Percentiles rank a stretch among this genome's conserved stretches.
Evolutionary conservation across 164 flowering plant genomes (phyloP).

Genomic region (Chimonanthus praecox): DNA sequence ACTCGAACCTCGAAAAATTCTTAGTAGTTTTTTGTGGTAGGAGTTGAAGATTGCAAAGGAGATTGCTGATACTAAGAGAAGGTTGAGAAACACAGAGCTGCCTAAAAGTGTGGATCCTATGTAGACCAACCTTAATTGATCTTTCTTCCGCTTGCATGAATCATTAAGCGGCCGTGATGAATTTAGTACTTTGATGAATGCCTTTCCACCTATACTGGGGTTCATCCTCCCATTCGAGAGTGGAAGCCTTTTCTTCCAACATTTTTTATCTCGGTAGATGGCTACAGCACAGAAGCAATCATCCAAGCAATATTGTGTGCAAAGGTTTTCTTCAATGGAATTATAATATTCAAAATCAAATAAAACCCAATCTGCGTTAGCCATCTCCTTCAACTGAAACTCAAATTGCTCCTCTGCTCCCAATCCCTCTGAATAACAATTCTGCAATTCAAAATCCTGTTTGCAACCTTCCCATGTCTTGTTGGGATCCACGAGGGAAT

Average conservation of each 20-base stretch:
- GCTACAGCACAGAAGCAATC: constrained; percentile 43
- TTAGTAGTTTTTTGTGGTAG: neutral
- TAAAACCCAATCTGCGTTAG: constrained; percentile 33
- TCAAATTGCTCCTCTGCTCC: neutral
- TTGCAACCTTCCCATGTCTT: constrained; percentile 37
- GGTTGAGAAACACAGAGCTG: neutral
- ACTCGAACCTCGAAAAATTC: neutral
- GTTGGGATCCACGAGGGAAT: constrained; percentile 29
- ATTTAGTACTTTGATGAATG: constrained; percentile 30
- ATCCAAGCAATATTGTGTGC: constrained; percentile 32
- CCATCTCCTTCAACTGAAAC: constrained; percentile 18
- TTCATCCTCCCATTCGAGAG: constrained; percentile 25
- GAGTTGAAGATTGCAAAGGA: neutral
- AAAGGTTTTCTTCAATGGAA: constrained; percentile 17
- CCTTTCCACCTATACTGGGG: constrained; percentile 6
- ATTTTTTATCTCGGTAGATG: constrained; percentile 16
- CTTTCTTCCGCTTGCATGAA: neutral
- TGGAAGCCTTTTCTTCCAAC: constrained; percentile 43
- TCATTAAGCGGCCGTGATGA: neutral
- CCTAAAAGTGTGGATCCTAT: neutral
- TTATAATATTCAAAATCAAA: constrained; percentile 25
- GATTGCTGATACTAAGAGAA: neutral
- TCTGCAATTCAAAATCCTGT: constrained; percentile 22
- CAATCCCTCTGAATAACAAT: constrained; percentile 15
- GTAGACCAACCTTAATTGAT: neutral